A percentile compares a stretch with the other conserved stretches of the same genome.
These are phyloP conservation scores for Trichosanthes cucumerina DNA, from an alignment of 306 rosid species.

Conservation along the genomic window DNA sequence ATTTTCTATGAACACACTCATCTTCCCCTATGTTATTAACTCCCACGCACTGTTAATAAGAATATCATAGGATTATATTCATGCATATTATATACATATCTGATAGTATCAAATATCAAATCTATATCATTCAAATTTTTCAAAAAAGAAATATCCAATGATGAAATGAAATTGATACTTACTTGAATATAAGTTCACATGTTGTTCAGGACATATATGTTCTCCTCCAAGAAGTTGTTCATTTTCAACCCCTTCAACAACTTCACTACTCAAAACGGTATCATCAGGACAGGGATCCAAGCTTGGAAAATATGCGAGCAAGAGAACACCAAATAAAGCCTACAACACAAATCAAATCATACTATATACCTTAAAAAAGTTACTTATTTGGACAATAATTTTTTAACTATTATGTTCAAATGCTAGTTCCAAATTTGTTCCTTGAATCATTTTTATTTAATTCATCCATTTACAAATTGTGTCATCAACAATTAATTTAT, in stretches of 20 bases:
- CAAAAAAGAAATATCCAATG: not conserved
- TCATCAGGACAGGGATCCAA: conserved; percentile 88
- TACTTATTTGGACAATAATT: too few species aligned
- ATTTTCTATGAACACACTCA: too few species aligned
- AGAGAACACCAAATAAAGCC: conserved; percentile 78
- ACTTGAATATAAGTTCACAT: conserved; percentile 57
- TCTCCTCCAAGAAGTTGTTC: conserved; percentile 85
- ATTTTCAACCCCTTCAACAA: conserved; percentile 39
- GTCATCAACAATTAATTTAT: too few species aligned
- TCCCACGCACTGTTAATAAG: too few species aligned
- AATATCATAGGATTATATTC: too few species aligned
- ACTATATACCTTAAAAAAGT: too few species aligned
- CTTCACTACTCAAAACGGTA: conserved; percentile 45
- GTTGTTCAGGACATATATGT: conserved; percentile 72
- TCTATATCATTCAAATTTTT: not conserved
- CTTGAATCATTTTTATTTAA: not conserved
- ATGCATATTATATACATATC: not conserved
- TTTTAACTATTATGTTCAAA: too few species aligned
- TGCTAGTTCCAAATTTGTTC: too few species aligned
- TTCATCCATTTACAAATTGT: too few species aligned
- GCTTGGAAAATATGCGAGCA: conserved; percentile 54
- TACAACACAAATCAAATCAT: conserved; percentile 21
- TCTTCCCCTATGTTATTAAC: too few species aligned
- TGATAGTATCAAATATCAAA: not conserved
- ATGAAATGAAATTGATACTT: conserved; percentile 16